Conservation (phyloP, 345 rosid species). For the Dimocarpus longan region DNA sequence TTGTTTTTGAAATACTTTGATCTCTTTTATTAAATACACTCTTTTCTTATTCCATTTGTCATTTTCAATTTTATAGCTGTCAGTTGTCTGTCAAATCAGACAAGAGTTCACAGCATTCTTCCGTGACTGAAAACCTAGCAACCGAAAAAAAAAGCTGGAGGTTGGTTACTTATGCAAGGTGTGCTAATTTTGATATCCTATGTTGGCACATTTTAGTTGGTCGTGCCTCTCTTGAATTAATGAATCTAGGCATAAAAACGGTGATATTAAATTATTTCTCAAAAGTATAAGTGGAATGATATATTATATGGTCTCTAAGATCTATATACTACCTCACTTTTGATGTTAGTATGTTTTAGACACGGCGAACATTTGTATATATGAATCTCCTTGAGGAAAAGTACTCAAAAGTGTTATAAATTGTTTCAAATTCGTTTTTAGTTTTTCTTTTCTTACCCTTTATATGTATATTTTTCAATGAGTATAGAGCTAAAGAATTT, state of each 20-base stretch:
- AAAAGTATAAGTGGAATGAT: neutral
- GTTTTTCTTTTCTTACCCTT: neutral
- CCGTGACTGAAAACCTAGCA: slow-evolving; percentile 41
- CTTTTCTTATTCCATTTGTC: slow-evolving; percentile 8
- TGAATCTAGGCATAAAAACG: neutral
- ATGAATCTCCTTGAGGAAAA: neutral
- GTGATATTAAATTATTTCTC: neutral
- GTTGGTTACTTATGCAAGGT: slow-evolving; percentile 78
- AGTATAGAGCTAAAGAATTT: neutral
- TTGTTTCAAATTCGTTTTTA: slow-evolving; percentile 2
- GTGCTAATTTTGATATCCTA: neutral
- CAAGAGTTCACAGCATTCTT: slow-evolving; percentile 36
- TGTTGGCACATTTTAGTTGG: slow-evolving; percentile 3
- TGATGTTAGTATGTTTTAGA: neutral
- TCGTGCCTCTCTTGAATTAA: slow-evolving; percentile 2
- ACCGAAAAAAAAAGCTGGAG: slow-evolving; percentile 85
- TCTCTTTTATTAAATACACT: neutral
- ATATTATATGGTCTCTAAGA: neutral
- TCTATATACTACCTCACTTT: neutral
- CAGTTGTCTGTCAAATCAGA: slow-evolving; percentile 35
- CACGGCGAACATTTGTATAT: neutral
- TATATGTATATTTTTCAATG: neutral
- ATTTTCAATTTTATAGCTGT: slow-evolving; percentile 39
- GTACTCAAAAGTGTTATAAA: neutral
- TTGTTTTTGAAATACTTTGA: too few relatives aligned